These are phyloP conservation scores for Penstemon eatonii DNA, from an alignment of 257 asterid species.

Conservation along the genomic window DNA sequence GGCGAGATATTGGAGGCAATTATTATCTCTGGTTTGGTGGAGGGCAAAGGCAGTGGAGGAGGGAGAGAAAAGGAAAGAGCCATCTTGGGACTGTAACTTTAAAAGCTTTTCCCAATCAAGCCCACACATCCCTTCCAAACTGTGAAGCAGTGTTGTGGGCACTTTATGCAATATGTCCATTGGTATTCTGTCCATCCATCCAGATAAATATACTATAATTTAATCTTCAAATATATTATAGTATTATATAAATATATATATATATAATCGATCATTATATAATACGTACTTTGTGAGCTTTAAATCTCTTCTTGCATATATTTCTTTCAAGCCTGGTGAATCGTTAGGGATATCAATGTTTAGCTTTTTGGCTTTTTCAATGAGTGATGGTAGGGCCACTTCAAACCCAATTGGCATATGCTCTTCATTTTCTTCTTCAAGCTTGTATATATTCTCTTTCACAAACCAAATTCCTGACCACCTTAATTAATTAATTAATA, in stretches of 20 bases:
- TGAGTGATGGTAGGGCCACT: slow-evolving; percentile 82
- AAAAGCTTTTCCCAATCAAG: slow-evolving; percentile 78
- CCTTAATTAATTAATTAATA: no score
- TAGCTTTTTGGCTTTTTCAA: slow-evolving; percentile 58
- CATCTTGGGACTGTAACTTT: slow-evolving; percentile 58
- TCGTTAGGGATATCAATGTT: slow-evolving; percentile 57
- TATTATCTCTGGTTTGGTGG: slow-evolving; percentile 63
- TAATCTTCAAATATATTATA: no score
- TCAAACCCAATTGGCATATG: slow-evolving; percentile 96
- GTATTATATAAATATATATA: no score
- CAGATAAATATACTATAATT: no score
- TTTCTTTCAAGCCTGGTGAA: slow-evolving; percentile 52
- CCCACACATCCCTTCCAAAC: slow-evolving; percentile 78
- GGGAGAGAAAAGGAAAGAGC: slow-evolving; percentile 91
- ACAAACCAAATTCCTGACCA: slow-evolving; percentile 55
- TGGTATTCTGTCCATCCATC: slow-evolving; percentile 55
- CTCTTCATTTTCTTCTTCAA: slow-evolving; percentile 66
- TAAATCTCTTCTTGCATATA: slow-evolving; percentile 51
- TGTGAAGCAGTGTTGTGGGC: slow-evolving; percentile 89
- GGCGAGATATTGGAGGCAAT: slow-evolving; percentile 62
- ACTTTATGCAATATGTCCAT: slow-evolving; percentile 61
- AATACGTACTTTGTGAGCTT: slow-evolving; percentile 67
- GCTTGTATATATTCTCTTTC: slow-evolving; percentile 47
- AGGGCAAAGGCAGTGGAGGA: slow-evolving; percentile 89
- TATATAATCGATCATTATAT: neutral